phyloP scores from a whole-genome alignment of 2,329 filamentous ascomycete genomes.

The Beauveria pseudobassiana region DNA sequence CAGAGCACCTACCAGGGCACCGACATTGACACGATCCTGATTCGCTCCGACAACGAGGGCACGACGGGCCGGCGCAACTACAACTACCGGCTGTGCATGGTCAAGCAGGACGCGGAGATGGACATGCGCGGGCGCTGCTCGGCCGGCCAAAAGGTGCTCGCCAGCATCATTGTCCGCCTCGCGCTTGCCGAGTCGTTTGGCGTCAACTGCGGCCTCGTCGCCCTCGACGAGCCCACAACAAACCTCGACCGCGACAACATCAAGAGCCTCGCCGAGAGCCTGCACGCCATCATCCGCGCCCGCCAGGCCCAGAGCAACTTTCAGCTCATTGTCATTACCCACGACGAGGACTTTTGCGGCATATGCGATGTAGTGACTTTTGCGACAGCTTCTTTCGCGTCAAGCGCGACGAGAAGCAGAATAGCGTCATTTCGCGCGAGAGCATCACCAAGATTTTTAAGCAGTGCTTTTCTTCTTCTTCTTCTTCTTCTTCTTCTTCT shows the following conservation, averaged over 20 bases:
- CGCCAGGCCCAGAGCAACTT: slow-evolving; percentile 87
- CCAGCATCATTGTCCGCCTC: slow-evolving; percentile 93
- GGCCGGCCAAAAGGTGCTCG: slow-evolving; percentile 92
- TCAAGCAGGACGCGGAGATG: slow-evolving; percentile 96
- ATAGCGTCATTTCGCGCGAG: slow-evolving; percentile 74
- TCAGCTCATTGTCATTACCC: slow-evolving; percentile 96
- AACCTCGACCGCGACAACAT: slow-evolving; percentile 97
- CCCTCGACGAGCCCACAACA: slow-evolving; percentile 94
- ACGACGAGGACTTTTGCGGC: slow-evolving; percentile 93
- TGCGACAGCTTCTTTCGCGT: slow-evolving; percentile 89
- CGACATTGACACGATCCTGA: slow-evolving; percentile 93
- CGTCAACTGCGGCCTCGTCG: slow-evolving; percentile 90
- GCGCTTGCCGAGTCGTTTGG: slow-evolving; percentile 96
- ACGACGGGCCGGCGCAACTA: slow-evolving; percentile 69
- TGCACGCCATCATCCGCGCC: slow-evolving; percentile 80
- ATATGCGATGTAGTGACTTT: slow-evolving; percentile 93
- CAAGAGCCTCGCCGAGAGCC: slow-evolving; percentile 71
- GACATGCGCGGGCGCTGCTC: slow-evolving; percentile 98
- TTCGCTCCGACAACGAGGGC: slow-evolving; percentile 82
- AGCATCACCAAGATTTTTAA: slow-evolving; percentile 44
- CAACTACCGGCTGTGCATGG: slow-evolving; percentile 97
- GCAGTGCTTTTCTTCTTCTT: neutral
- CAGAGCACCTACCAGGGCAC: slow-evolving; percentile 93
- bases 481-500: neutral
- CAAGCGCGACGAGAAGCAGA: slow-evolving; percentile 73